These are phyloP conservation scores for Medicago truncatula DNA, from an alignment of 306 rosid genomes.

Conservation along the genomic window MtrunA17r5.0-ANR NC_053048.1:53273001-53273500, in stretches of 20 bases:
- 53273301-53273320: conserved; percentile 93
- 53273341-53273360: conserved; percentile 9
- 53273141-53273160: conserved; percentile 96
- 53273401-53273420: conserved; percentile 16
- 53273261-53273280: conserved; percentile 82
- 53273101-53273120: conserved; percentile 23
- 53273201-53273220: conserved; percentile 89
- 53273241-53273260: conserved; percentile 98
- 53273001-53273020: conserved; percentile 80
- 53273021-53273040: conserved; percentile 71
- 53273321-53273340: conserved; percentile 44
- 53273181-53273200: conserved; percentile 90
- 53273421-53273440: conserved; percentile 15
- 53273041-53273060: conserved; percentile 30
- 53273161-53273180: conserved; percentile 91
- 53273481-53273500: conserved; percentile 5
- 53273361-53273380: background rate
- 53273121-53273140: conserved; percentile 40
- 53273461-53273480: background rate
- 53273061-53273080: conserved; percentile 28
- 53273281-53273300: conserved; percentile 91
- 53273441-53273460: conserved; percentile 4
- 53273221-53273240: conserved; percentile 81
- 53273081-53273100: conserved; percentile 19
- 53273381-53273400: conserved; percentile 4